These are phyloP conservation scores for Stevia rebaudiana DNA, from an alignment of 140 eudicot genomes.

Conservation along the genomic window DNA sequence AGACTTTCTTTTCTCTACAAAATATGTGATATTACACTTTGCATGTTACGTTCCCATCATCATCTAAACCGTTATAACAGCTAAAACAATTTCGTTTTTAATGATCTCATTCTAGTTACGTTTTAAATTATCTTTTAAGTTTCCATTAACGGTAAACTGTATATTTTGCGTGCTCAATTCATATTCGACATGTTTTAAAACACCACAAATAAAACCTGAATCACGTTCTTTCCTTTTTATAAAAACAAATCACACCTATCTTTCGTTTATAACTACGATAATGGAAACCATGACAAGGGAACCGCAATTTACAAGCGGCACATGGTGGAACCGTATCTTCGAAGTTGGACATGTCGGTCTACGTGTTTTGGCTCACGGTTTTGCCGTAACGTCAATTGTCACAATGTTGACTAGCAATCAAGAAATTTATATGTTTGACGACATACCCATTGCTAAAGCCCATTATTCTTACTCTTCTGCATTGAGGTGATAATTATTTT, in stretches of 20 bases:
- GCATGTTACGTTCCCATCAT: constrained; percentile 27
- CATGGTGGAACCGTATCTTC: constrained; percentile 6
- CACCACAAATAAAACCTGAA: background rate
- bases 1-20: background rate
- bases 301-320: background rate
- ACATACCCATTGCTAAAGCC: constrained; percentile 22
- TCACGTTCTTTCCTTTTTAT: constrained; percentile 3
- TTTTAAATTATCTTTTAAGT: constrained; percentile 5
- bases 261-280: background rate
- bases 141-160: constrained; percentile 4
- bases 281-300: background rate
- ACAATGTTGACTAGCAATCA: constrained; percentile 23
- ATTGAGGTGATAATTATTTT: constrained; percentile 28
- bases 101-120: constrained; percentile 19
- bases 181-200: background rate
- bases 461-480: constrained; percentile 23
- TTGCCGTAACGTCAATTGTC: constrained; percentile 18
- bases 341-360: constrained; percentile 18
- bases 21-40: constrained; percentile 9
- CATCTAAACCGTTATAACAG: constrained; percentile 17
- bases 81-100: constrained; percentile 16
- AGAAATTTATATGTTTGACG: constrained; percentile 14
- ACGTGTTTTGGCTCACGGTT: constrained; percentile 25
- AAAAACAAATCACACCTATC: background rate
- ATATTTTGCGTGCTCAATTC: constrained; percentile 6